Percentiles rank a stretch among this genome's conserved stretches.
These are phyloP conservation scores for Funneliformis caledonium DNA, from an alignment of 371 early-diverging fungal species.

Conservation along the genomic window DNA sequence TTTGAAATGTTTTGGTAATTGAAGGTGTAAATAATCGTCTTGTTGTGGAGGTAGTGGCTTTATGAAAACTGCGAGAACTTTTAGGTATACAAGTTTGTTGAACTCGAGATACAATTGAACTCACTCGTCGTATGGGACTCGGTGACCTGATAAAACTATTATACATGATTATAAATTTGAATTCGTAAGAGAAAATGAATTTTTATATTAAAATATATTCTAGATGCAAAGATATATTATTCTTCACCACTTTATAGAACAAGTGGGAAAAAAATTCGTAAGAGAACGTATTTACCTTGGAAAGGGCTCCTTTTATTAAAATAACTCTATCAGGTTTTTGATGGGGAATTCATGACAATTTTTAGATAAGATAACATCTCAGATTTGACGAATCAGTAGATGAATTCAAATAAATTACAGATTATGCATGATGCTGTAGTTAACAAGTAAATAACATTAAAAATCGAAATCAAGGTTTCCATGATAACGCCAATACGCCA, in stretches of 20 bases:
- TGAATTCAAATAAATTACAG: too few relatives aligned
- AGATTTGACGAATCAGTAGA: background rate
- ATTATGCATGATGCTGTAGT: too few relatives aligned
- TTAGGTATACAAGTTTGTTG: background rate
- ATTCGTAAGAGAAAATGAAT: background rate
- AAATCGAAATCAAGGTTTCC: too few relatives aligned
- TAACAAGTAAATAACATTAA: too few relatives aligned
- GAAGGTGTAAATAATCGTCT: background rate
- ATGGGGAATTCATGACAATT: too few relatives aligned
- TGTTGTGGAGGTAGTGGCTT: background rate
- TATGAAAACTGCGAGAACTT: too few relatives aligned
- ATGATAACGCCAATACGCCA: too few relatives aligned
- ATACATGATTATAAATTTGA: background rate
- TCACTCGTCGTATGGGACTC: constrained; percentile 4
- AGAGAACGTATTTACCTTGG: too few relatives aligned
- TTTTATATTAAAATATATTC: too few relatives aligned
- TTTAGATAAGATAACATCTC: background rate
- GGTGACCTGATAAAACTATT: constrained; percentile 13
- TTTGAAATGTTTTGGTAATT: background rate
- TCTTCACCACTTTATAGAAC: too few relatives aligned
- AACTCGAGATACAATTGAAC: background rate
- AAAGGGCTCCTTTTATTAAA: background rate
- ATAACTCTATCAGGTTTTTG: background rate
- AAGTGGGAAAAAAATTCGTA: too few relatives aligned
- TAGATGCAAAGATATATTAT: too few relatives aligned